phyloP scores from a whole-genome alignment of 1,139 yeast genomes.

The Taiozyma onychis region DNA sequence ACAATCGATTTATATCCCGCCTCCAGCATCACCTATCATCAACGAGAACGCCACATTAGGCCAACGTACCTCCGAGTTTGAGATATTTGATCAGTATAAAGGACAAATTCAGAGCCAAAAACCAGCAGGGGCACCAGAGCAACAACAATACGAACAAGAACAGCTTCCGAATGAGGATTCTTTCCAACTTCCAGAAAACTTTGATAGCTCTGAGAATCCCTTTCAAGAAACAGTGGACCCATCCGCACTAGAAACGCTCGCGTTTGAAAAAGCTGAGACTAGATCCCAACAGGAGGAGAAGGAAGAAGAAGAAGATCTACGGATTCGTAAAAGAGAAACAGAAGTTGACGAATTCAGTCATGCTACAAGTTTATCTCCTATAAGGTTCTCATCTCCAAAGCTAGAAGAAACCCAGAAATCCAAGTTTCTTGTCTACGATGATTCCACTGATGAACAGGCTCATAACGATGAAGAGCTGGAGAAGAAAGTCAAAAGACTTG shows the following conservation, averaged over 20 bases:
- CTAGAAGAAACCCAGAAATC: conserved; percentile 5
- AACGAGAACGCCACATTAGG: conserved; percentile 1
- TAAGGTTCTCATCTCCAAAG: conserved; percentile 16
- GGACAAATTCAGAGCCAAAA: background rate
- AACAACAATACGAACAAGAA: background rate
- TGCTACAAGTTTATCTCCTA: conserved; percentile 21
- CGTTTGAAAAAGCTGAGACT: conserved; percentile 1
- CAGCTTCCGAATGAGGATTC: background rate
- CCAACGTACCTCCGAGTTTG: conserved; percentile 3
- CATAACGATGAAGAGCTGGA: conserved; percentile 5
- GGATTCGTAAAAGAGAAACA: background rate
- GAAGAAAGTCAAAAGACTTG: conserved; percentile 16
- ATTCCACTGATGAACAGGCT: conserved; percentile 21
- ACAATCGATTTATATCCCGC: conserved; percentile 32
- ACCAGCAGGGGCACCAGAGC: background rate
- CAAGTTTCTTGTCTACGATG: conserved; percentile 19
- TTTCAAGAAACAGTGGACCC: conserved; percentile 4
- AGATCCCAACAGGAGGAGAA: conserved; percentile 4
- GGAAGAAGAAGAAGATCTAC: background rate
- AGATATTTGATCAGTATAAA: background rate
- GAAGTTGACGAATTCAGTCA: conserved; percentile 6
- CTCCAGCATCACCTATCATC: conserved; percentile 17
- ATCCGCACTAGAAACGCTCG: background rate
- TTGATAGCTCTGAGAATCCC: conserved; percentile 3
- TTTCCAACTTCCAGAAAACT: background rate